Base-by-base conservation (phyloP, 1,284 basidiomycete genomes). In the Cystobasidium slooffiae region DNA sequence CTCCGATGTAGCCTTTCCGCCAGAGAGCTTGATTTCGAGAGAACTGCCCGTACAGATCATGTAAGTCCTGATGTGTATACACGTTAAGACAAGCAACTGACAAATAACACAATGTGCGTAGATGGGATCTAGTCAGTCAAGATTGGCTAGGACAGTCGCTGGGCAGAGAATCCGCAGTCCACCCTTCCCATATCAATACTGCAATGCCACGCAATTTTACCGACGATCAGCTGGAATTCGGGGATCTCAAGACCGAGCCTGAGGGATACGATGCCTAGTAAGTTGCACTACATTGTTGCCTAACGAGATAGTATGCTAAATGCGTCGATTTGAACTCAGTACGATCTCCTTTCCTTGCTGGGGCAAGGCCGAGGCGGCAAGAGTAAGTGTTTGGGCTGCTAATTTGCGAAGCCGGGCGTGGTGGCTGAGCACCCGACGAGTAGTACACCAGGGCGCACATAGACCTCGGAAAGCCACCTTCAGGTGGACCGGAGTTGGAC, bases 141-240 rank as follows among this genome's bases (percentile, higher is more conserved):
- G 69, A 72, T 46, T 72, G 69, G 69, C 56, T 72, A 2, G 58
- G 69, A 31, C 44, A 63, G 22, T 64, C 47, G 20, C 59, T 72
- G 6, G 51, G 49, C n/a, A 53, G 69, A 22, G 49, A 53, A 22
- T 62, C 56, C 10, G 41, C 37, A 4, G 37, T 64, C 41, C 18
- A 53, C 10, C 69, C 69, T 14, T 20, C 18, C 1, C 20, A 49
- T 43, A 61, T 72, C 37, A 49, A 44, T 16, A 72, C 69, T 18
- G 58, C 61, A 3, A 10, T 53, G 18, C 69, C 69, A 18, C 44
- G 69, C 12, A 72, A 72, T 46, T 72, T 52, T 46, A 61, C 44
- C 16, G 61, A 72, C 18, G 69, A 72, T 20, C 69, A 72, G 51
- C 61, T 72, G 18, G 69, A 63, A 41, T 47, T 37, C 44, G 69